Conservation (phyloP, 306 rosid species). For the Cucumis cinereus region DNA sequence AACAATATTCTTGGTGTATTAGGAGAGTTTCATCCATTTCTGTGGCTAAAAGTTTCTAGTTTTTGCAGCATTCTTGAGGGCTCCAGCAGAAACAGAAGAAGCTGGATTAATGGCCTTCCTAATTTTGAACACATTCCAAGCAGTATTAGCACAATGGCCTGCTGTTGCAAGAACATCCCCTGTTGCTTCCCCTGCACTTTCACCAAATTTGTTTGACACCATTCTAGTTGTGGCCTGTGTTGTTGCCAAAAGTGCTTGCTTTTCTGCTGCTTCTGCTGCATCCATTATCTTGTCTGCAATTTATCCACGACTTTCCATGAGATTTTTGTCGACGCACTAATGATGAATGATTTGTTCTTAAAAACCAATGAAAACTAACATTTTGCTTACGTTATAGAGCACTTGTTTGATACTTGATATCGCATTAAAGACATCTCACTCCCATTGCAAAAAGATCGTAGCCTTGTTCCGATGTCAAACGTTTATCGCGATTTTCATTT, state of each 20-base stretch:
- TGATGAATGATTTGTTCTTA: too few relatives aligned
- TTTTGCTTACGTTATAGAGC: too few relatives aligned
- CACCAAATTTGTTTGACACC: conserved; percentile 75
- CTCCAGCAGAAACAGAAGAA: conserved; percentile 49
- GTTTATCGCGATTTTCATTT: too few relatives aligned
- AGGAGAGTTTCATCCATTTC: background rate
- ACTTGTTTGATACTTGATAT: too few relatives aligned
- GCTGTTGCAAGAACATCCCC: conserved; percentile 68
- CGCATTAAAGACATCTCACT: too few relatives aligned
- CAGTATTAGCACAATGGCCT: conserved; percentile 59
- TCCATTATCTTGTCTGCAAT: conserved; percentile 67
- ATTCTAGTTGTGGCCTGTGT: conserved; percentile 50
- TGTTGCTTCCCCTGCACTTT: conserved; percentile 76
- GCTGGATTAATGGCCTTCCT: conserved; percentile 78
- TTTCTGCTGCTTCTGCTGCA: conserved; percentile 92
- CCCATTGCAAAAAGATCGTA: too few relatives aligned
- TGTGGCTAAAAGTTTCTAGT: background rate
- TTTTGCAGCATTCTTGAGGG: conserved; percentile 40
- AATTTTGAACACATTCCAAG: conserved; percentile 78
- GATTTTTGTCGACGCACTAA: too few relatives aligned
- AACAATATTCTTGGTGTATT: background rate
- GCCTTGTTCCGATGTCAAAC: too few relatives aligned
- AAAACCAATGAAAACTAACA: too few relatives aligned
- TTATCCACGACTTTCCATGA: background rate
- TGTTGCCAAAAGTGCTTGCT: conserved; percentile 69